These are phyloP conservation scores for Phytophthora foliorum DNA, from an alignment of 352 stramenopile species.

Conservation along the genomic window DNA sequence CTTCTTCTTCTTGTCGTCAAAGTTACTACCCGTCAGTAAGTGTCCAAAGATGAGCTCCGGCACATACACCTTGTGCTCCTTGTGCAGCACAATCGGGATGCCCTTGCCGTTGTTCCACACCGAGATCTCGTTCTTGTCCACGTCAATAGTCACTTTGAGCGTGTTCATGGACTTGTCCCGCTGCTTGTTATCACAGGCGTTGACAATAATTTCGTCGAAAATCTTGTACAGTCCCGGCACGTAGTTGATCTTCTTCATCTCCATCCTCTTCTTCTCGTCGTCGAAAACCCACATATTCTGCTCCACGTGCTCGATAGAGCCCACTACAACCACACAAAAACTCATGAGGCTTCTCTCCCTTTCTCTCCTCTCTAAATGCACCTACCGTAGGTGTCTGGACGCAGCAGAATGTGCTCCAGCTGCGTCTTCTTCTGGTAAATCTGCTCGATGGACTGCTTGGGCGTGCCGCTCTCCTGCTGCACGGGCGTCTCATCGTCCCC, in stretches of 20 bases:
- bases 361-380: not conserved
- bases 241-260: constrained; percentile 95
- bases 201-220: constrained; percentile 99
- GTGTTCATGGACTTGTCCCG: constrained; percentile 96
- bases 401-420: constrained; percentile 98
- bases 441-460: constrained; percentile 86
- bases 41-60: constrained; percentile 98
- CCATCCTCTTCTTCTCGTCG: constrained; percentile 91
- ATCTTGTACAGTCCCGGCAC: constrained; percentile 98
- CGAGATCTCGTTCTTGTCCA: constrained; percentile 93
- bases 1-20: constrained; percentile 98
- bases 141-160: constrained; percentile 96
- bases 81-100: constrained; percentile 97
- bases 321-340: constrained; percentile 70
- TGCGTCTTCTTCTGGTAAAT: constrained; percentile 99
- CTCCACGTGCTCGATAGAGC: constrained; percentile 94
- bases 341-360: not conserved
- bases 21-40: constrained; percentile 98
- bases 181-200: constrained; percentile 99
- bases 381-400: constrained; percentile 96
- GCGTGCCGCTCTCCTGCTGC: constrained; percentile 26
- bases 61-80: constrained; percentile 98
- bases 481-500: constrained; percentile 37
- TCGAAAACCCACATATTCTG: constrained; percentile 95
- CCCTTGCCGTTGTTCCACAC: constrained; percentile 98